phyloP scores from a whole-genome alignment of 2,329 filamentous ascomycete genomes.

The Fusarium nodosum region DNA sequence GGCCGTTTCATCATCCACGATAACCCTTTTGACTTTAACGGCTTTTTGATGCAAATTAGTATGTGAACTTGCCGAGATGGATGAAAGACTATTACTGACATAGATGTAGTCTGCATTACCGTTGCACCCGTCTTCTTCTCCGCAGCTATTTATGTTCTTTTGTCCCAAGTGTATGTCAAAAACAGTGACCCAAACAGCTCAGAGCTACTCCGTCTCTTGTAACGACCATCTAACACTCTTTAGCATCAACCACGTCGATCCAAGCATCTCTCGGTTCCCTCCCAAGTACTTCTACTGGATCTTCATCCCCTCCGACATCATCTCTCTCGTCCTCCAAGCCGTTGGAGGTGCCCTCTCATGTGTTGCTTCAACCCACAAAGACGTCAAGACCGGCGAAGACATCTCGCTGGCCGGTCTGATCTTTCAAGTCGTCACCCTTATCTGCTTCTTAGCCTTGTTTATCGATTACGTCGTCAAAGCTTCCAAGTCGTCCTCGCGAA shows the following conservation, averaged over 20 bases:
- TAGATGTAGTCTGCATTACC: conserved; percentile 51
- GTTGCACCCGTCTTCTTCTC: conserved; percentile 52
- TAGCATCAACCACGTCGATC: conserved; percentile 45
- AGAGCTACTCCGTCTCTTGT: background rate
- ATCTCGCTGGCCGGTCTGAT: conserved; percentile 65
- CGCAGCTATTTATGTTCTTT: conserved; percentile 49
- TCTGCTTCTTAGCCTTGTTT: conserved; percentile 60
- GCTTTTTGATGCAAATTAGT: conserved; percentile 75
- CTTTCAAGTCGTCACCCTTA: conserved; percentile 65
- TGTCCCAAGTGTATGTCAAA: conserved; percentile 49
- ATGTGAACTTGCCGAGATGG: conserved; percentile 47
- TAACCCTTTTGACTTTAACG: conserved; percentile 68
- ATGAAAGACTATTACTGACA: conserved; percentile 12
- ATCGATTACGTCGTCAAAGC: conserved; percentile 57
- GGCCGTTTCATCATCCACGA: conserved; percentile 68
- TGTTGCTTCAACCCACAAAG: conserved; percentile 52
- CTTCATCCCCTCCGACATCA: conserved; percentile 61
- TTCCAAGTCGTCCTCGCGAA: conserved; percentile 46
- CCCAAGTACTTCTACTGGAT: conserved; percentile 47
- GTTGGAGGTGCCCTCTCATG: conserved; percentile 63
- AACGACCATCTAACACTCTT: conserved; percentile 1
- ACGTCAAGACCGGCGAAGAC: conserved; percentile 58
- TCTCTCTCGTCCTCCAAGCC: conserved; percentile 66
- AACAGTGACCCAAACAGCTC: no score
- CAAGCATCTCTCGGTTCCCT: conserved; percentile 43